These are phyloP conservation scores for Salvia miltiorrhiza DNA, from an alignment of 257 asterid species.

Conservation along the genomic window DNA sequence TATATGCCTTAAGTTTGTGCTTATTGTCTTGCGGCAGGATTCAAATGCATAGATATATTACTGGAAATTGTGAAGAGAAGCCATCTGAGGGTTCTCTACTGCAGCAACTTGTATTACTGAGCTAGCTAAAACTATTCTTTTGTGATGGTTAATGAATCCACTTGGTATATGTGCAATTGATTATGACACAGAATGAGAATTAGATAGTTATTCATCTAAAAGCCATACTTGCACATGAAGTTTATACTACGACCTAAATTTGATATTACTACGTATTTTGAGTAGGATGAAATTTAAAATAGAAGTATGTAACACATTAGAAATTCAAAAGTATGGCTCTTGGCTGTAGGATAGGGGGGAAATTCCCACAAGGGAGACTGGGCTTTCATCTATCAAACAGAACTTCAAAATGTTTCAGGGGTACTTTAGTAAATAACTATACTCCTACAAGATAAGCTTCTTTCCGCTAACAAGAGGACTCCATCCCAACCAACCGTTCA, in stretches of 20 bases:
- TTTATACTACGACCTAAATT: neutral
- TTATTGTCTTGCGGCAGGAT: conserved; percentile 25
- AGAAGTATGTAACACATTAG: neutral
- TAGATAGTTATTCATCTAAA: neutral
- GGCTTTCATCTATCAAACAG: neutral
- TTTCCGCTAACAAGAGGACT: neutral
- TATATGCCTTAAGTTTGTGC: neutral
- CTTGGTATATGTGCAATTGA: conserved; percentile 7
- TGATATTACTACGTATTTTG: too few species aligned
- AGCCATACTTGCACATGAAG: neutral
- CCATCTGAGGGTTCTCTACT: conserved; percentile 20
- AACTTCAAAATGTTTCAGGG: conserved; percentile 19
- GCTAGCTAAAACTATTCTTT: neutral
- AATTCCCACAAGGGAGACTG: neutral
- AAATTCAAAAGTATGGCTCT: neutral
- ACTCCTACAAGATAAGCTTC: conserved; percentile 35
- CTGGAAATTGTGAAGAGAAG: conserved; percentile 14
- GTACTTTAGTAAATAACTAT: conserved; percentile 29
- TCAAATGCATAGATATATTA: conserved; percentile 1
- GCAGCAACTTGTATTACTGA: conserved; percentile 9
- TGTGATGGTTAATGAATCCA: conserved; percentile 6
- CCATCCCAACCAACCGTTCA: conserved; percentile 30
- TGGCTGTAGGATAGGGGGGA: neutral
- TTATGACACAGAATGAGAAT: neutral
- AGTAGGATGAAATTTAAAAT: too few species aligned